Evolutionary conservation across 768 basidiomycete species (phyloP), one percentile per base, ranked within the genome.

Genomic region (Inosperma sp.): DNA sequence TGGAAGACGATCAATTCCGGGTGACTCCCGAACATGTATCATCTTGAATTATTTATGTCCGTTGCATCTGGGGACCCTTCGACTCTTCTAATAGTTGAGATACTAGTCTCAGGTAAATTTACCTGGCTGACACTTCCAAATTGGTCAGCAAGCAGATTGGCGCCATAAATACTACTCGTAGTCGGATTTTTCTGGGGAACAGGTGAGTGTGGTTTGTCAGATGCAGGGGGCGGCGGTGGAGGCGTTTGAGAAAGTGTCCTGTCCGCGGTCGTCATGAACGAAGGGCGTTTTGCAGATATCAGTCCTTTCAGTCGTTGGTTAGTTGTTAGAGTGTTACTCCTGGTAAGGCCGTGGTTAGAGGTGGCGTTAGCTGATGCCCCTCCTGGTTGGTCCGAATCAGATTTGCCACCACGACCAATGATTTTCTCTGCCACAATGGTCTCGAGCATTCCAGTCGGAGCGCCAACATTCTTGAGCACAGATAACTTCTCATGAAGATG

Each of bases 401-500:
- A 54, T 40, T 54, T 52, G 43, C 59, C 59, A 44, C 64, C 39
- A 48, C 72, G 70, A 40, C 77, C 75, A 43, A 85, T 62, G n/a
- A 72, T 58, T 65, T 93, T 92, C 70, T 95, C 93, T 39, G 81
- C 73, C 50, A 95, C 83, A 47, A 96, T 82, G 8, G 83, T 89
- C 68, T 90, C 88, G 17, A 96, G 78, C 82, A 92, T 89, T 14
- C 75, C 78, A 10, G 84, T 84, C 1, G 86, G 83, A 0, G 81
- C 76, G 16, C 77, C 75, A 17, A 88, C 81, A 60, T 88, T 86
- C 65, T 84, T 87, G 8, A 95, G 76, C 7, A 72, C 77, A 5
- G 84, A 79, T 17, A 95, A 73, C 60, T 87, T 88, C 60, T 84
- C 77, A 58, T 88, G 82, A 50, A 96, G 69, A 61, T 81, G 90